These are phyloP conservation scores for Dendrobium chrysotoxum DNA, from an alignment of 106 monocot species.

Conservation along the genomic window DNA sequence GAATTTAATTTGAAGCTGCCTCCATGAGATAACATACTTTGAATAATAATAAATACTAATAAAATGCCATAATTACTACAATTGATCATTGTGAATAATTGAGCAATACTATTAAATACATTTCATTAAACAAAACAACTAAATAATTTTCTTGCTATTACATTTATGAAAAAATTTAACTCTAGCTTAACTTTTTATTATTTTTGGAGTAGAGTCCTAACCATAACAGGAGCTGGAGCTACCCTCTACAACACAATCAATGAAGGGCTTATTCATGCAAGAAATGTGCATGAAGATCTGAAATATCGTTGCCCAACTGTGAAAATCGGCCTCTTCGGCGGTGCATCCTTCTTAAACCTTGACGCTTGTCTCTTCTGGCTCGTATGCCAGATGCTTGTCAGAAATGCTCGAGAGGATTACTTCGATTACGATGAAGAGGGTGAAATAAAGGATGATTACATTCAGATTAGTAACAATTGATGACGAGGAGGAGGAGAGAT, in stretches of 20 bases:
- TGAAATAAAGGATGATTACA: background rate
- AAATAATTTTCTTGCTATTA: too few relatives aligned
- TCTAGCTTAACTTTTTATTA: background rate
- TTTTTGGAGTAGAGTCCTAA: background rate
- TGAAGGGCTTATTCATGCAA: slow-evolving; percentile 39
- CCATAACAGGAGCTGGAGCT: background rate
- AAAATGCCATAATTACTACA: too few relatives aligned
- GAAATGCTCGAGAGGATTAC: slow-evolving; percentile 73
- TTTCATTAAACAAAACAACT: too few relatives aligned
- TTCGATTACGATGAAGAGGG: slow-evolving; percentile 53
- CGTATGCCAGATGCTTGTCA: slow-evolving; percentile 74
- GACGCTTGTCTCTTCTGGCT: slow-evolving; percentile 88
- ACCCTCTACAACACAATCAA: slow-evolving; percentile 54
- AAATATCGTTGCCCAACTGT: slow-evolving; percentile 53
- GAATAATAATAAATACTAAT: background rate
- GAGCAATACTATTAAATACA: too few relatives aligned
- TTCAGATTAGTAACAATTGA: background rate
- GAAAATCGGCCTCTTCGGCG: slow-evolving; percentile 89
- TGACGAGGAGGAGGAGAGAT: background rate
- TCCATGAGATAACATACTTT: background rate
- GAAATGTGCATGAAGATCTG: slow-evolving; percentile 48
- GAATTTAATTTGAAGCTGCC: background rate
- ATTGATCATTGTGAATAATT: too few relatives aligned
- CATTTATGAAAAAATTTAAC: too few relatives aligned
- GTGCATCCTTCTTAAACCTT: slow-evolving; percentile 74